phyloP scores from a whole-genome alignment of 2,329 filamentous ascomycete species.

The Cladosporium sp. region DNA sequence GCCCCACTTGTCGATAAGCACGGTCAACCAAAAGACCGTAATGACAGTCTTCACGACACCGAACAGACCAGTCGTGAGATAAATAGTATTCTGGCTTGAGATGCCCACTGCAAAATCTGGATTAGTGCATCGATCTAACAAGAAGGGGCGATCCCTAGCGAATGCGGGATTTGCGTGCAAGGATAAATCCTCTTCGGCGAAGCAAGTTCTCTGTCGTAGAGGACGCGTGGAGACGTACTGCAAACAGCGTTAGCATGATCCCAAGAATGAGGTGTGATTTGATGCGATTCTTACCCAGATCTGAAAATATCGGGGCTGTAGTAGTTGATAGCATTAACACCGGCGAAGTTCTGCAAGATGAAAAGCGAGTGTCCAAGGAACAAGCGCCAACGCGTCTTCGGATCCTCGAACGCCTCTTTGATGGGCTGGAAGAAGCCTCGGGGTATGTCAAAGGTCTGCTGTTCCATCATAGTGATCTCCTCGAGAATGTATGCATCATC shows the following conservation, averaged over 20 bases:
- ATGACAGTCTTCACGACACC: conserved; percentile 23
- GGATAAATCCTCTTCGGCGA: neutral
- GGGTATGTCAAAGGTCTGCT: conserved; percentile 12
- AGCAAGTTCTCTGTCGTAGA: neutral
- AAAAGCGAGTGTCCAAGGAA: conserved; percentile 27
- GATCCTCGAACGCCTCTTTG: conserved; percentile 20
- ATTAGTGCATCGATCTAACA: neutral
- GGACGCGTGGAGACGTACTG: neutral
- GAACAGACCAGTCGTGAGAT: conserved; percentile 22
- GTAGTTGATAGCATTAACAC: conserved; percentile 21
- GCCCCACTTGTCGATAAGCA: conserved; percentile 19
- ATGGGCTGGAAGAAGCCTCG: conserved; percentile 23
- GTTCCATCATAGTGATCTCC: conserved; percentile 17
- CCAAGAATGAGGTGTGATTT: neutral
- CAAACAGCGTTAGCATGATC: neutral
- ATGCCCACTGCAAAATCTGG: conserved; percentile 7
- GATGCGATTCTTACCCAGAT: neutral
- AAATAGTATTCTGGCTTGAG: conserved; percentile 15
- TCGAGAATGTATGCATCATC: conserved; percentile 18
- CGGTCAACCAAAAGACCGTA: conserved; percentile 14
- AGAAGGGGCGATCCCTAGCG: neutral
- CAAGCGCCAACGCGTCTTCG: conserved; percentile 23
- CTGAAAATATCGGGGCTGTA: neutral
- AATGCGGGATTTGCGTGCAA: neutral
- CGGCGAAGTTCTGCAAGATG: conserved; percentile 24